Evolutionary conservation across 1,284 basidiomycete genomes (phyloP).

Genomic region (Leccinum griseonigrum): DNA sequence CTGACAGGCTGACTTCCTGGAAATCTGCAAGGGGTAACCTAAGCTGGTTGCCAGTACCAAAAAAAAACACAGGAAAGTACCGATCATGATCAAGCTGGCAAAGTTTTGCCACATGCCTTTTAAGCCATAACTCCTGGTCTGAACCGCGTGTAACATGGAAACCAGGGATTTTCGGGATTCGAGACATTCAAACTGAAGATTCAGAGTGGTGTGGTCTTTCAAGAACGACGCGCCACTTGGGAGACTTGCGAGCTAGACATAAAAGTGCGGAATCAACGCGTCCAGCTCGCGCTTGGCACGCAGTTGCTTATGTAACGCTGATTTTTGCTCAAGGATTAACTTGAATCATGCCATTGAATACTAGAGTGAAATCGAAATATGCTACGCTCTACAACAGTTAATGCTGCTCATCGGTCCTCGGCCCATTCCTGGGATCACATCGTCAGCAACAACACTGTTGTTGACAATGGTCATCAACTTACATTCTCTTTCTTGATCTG

Average conservation of each 20-base stretch:
- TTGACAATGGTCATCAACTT: conserved; percentile 33
- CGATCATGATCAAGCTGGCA: conserved; percentile 62
- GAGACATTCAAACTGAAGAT: conserved; percentile 35
- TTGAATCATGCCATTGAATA: conserved; percentile 4
- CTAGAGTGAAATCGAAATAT: conserved; percentile 23
- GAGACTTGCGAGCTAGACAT: conserved; percentile 4
- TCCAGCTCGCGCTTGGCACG: conserved; percentile 2
- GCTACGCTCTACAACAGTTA: conserved; percentile 24
- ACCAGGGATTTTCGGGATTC: conserved; percentile 67
- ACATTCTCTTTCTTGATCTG: conserved; percentile 99
- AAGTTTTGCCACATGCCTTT: conserved; percentile 57
- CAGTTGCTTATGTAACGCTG: conserved; percentile 27
- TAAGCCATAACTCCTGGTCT: conserved; percentile 62
- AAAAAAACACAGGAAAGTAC: conserved; percentile 34
- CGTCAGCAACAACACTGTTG: conserved; percentile 9
- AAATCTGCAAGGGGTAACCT: conserved; percentile 52
- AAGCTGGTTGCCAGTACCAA: conserved; percentile 5
- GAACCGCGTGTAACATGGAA: conserved; percentile 51
- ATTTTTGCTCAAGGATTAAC: not conserved
- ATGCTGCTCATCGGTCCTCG: conserved; percentile 67
- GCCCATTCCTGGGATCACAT: conserved; percentile 72
- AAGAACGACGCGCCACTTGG: conserved; percentile 10
- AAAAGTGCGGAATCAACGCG: not conserved
- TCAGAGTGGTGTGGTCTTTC: not conserved
- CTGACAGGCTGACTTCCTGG: conserved; percentile 94